phyloP scores from a whole-genome alignment of 495 filamentous ascomycete species.

The Xylaria sp. region DNA sequence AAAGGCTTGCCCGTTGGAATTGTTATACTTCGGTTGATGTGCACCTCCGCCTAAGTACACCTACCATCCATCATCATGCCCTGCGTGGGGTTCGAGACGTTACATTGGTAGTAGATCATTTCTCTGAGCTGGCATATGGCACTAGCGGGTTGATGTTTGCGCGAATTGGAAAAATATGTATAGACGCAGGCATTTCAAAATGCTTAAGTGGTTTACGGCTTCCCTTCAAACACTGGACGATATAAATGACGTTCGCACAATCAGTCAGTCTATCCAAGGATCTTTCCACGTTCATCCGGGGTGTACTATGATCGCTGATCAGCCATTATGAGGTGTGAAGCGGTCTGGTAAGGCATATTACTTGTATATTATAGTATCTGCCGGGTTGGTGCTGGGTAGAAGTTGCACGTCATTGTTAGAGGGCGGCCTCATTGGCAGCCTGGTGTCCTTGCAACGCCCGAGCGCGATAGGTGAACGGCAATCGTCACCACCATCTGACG shows the following conservation, averaged over 20 bases:
- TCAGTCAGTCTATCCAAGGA: background rate
- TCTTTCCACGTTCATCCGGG: background rate
- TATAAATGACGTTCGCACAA: background rate
- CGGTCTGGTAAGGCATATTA: background rate
- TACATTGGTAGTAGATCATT: slow-evolving; percentile 8
- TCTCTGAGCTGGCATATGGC: slow-evolving; percentile 23
- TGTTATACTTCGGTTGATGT: background rate
- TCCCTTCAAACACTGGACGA: background rate
- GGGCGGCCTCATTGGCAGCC: background rate
- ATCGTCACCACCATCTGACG: slow-evolving; percentile 23
- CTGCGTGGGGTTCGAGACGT: slow-evolving; percentile 12
- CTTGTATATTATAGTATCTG: background rate
- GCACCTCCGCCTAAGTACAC: background rate
- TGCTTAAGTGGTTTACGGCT: background rate
- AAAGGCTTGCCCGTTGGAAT: slow-evolving; percentile 6
- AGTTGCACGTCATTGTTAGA: slow-evolving; percentile 16
- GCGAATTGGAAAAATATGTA: slow-evolving; percentile 15
- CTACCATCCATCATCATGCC: slow-evolving; percentile 11
- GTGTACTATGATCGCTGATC: background rate
- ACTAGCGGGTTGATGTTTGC: background rate
- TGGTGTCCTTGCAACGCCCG: background rate
- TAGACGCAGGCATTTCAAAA: slow-evolving; percentile 14
- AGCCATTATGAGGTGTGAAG: background rate
- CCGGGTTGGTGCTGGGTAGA: background rate
- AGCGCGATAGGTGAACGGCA: background rate